Evolutionary conservation across 164 flowering plant species (phyloP).

Genomic region (Sextonia rubra): DNA sequence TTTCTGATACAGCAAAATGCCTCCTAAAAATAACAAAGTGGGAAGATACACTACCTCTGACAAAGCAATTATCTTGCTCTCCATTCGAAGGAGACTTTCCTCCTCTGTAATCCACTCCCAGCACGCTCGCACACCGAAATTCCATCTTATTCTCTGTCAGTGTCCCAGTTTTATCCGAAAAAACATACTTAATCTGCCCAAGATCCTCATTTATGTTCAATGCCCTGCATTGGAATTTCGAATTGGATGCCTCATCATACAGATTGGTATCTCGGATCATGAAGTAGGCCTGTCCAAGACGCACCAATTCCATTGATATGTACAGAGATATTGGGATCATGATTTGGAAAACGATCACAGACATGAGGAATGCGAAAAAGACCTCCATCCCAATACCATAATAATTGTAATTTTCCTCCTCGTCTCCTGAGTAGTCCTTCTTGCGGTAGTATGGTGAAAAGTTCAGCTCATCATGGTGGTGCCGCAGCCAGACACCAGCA

Average conservation of each 20-base stretch:
- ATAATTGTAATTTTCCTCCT: slow-evolving; percentile 47
- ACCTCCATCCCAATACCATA: slow-evolving; percentile 79
- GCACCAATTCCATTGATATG: slow-evolving; percentile 98
- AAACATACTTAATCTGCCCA: slow-evolving; percentile 89
- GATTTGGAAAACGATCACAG: slow-evolving; percentile 91
- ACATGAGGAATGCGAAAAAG: slow-evolving; percentile 80
- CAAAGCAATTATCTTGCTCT: slow-evolving; percentile 36
- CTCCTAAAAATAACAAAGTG: not conserved
- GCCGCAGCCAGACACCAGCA: slow-evolving; percentile 75
- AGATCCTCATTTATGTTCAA: slow-evolving; percentile 96
- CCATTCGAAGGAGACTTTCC: slow-evolving; percentile 21
- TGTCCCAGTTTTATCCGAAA: slow-evolving; percentile 98
- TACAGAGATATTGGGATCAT: slow-evolving; percentile 97
- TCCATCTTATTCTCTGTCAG: slow-evolving; percentile 99
- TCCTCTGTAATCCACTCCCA: slow-evolving; percentile 67
- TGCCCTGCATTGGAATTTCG: slow-evolving; percentile 95
- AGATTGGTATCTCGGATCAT: slow-evolving; percentile 67
- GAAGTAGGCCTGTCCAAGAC: slow-evolving; percentile 95
- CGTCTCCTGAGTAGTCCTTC: slow-evolving; percentile 39
- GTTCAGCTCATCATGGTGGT: slow-evolving; percentile 59
- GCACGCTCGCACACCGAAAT: slow-evolving; percentile 85
- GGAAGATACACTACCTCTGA: slow-evolving; percentile 44
- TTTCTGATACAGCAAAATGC: not conserved
- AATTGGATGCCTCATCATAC: slow-evolving; percentile 66
- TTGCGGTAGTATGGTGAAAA: slow-evolving; percentile 57